These are phyloP conservation scores for Colletotrichum graminicola DNA, from an alignment of 2,329 filamentous ascomycete species.

Conservation along the genomic window DNA sequence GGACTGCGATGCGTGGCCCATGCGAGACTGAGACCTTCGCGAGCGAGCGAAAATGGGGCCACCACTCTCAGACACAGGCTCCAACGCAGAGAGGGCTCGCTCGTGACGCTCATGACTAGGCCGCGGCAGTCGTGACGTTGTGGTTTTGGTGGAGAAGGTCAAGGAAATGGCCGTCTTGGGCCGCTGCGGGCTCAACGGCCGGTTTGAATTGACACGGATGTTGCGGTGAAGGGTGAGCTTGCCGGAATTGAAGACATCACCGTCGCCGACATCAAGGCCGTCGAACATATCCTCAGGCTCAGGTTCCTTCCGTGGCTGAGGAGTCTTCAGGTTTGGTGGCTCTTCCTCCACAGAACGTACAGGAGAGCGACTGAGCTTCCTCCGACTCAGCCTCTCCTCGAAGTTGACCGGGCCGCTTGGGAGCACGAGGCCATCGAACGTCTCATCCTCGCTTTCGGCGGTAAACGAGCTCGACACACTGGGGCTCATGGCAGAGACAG, in stretches of 20 bases:
- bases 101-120: slow-evolving; percentile 74
- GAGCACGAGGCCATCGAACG: slow-evolving; percentile 88
- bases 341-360: slow-evolving; percentile 59
- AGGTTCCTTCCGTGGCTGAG: slow-evolving; percentile 52
- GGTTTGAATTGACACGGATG: slow-evolving; percentile 83
- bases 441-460: slow-evolving; percentile 92
- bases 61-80: slow-evolving; percentile 92
- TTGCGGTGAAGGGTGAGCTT: slow-evolving; percentile 92
- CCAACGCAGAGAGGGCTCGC: slow-evolving; percentile 77
- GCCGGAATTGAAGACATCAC: slow-evolving; percentile 81
- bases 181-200: slow-evolving; percentile 76
- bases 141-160: slow-evolving; percentile 88
- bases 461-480: slow-evolving; percentile 93
- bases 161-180: slow-evolving; percentile 84
- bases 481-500: slow-evolving; percentile 89
- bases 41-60: slow-evolving; percentile 71
- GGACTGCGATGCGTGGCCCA: slow-evolving; percentile 77
- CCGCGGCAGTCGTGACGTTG: slow-evolving; percentile 81
- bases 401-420: slow-evolving; percentile 88
- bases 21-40: slow-evolving; percentile 74
- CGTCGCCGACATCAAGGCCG: slow-evolving; percentile 88
- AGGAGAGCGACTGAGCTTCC: slow-evolving; percentile 72
- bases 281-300: slow-evolving; percentile 84
- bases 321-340: slow-evolving; percentile 49
- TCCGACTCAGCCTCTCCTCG: slow-evolving; percentile 79